Evolutionary conservation across 345 rosid genomes (phyloP), one percentile per base, ranked within the genome.

Genomic region (Toxicodendron radicans): DNA sequence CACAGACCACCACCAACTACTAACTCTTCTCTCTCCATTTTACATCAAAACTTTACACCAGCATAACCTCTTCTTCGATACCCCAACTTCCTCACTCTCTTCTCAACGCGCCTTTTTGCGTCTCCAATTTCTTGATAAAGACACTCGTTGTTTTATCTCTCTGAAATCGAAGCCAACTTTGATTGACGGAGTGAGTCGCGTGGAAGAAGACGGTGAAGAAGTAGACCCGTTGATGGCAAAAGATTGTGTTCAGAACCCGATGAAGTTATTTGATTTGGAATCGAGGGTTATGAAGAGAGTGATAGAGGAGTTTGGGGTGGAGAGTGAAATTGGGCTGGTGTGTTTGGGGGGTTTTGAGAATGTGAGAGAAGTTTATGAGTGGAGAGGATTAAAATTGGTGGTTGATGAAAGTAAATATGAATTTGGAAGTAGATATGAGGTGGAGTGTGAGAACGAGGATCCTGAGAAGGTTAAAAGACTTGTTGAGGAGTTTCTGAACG

Each of bases 281-380:
- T 87, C 91, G 43, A 83, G 97, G 92, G 77, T 95, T 71, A 49
- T 90, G 77, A 76, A 73, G 76, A 83, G 96, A 84, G 87, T 87
- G 56, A 82, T 46, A 49, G 97, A 90, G 67, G 98, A 95, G 63
- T 91, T 86, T 76, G 94, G 89, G 21, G 78, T 86, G 51, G 76
- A 18, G 21, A 80, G 75, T 16, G 85, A 79, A 61, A 17, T 73
- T 75, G 90, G 72, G 12, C 84, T 87, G 70, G 84, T 87, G 58
- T 86, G 97, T 74, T 81, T 93, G 77, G 98, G 98, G 30, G 97
- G 98, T 64, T 95, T 93, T 77, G 91, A 85, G 81, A 95, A 93
- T 79, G 83, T 85, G 51, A 87, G 96, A 74, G 78, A 74, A 63
- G 91, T 89, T 20, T 85, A 88, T 60, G 82, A 87, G 5, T 90